A percentile compares a stretch with the other conserved stretches of the same genome.
phyloP scores from a whole-genome alignment of 768 basidiomycete species.

The Tulasnella sp. region DNA sequence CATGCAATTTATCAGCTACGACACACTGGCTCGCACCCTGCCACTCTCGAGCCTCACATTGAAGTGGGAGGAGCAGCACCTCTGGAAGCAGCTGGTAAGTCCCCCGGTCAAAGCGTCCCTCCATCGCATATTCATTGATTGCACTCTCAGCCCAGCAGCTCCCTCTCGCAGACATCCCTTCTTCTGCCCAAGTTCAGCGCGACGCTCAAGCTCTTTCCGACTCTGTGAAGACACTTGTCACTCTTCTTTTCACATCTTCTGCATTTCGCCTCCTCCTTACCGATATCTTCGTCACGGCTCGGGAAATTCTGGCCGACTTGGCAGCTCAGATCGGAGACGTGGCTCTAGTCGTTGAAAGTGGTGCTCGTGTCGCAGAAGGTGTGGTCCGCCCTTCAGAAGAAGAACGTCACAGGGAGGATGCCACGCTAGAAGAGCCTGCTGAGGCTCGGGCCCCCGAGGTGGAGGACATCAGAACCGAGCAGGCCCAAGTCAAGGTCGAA shows the following conservation, averaged over 20 bases:
- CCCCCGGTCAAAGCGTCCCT: not conserved
- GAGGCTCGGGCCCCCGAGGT: not conserved
- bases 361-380: slow-evolving; percentile 15
- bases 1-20: not conserved
- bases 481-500: slow-evolving; percentile 13
- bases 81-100: not conserved
- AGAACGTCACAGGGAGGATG: not conserved
- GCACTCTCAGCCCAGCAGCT: not conserved
- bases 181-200: not conserved
- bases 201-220: slow-evolving; percentile 11
- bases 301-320: slow-evolving; percentile 24
- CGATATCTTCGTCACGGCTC: slow-evolving; percentile 17
- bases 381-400: slow-evolving; percentile 21
- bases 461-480: slow-evolving; percentile 10
- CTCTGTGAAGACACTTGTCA: slow-evolving; percentile 1
- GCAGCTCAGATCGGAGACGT: slow-evolving; percentile 16
- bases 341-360: slow-evolving; percentile 14
- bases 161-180: not conserved
- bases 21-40: not conserved
- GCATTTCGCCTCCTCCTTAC: slow-evolving; percentile 22
- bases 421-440: not conserved
- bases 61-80: not conserved
- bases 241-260: slow-evolving; percentile 22
- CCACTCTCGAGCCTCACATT: slow-evolving; percentile 4
- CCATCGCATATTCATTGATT: not conserved